Evolutionary conservation across 257 asterid genomes (phyloP), one percentile per base, ranked within the genome.

Genomic region (Catharanthus roseus): DNA sequence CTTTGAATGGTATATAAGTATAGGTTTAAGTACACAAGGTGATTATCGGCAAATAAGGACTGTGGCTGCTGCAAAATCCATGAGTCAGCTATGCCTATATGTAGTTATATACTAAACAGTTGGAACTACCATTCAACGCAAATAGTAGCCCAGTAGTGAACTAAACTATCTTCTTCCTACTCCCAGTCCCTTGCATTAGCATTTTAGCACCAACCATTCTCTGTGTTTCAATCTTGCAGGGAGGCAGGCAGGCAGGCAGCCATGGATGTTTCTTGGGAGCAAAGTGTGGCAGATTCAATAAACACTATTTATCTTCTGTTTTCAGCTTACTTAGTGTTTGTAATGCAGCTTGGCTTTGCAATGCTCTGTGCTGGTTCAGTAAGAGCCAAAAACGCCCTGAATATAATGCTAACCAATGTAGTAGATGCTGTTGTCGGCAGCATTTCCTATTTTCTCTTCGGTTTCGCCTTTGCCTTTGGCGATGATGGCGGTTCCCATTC

Each of bases 311-410:
- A 86, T 57, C 87, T 86, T 55, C 89, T 86, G 38, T 84, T 86
- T 50, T 86, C 92, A 9, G 87, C 92, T 47, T 86, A 86, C 62
- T 31, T 84, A 26, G 89, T 86, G 13, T 86, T 86, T 34, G 77
- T 83, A 24, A 86, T 86, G 92, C 89, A 86, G 62, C 81, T 86
- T 5, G 92, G 92, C 12, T 84, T 86, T 51, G 89, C 92, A 36
- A 86, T 86, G 91, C 74, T 86, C 0, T 86, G 92, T 56, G 92
- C 92, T 10, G 92, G 92, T 74, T 86, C 89, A 0, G 89, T 86
- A 60, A 73, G 92, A n/a, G 89, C 87, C 78, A 86, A 86, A 71
- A 86, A 86, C 45, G 85, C 92, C 39, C 72, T 80, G 86, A 86
- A 86, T 75, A 86, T 86, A 2, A 81, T 86, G 90, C 82, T 86